Conservation (phyloP, 1,139 yeast species). For the Lodderomyces beijingensis region DNA sequence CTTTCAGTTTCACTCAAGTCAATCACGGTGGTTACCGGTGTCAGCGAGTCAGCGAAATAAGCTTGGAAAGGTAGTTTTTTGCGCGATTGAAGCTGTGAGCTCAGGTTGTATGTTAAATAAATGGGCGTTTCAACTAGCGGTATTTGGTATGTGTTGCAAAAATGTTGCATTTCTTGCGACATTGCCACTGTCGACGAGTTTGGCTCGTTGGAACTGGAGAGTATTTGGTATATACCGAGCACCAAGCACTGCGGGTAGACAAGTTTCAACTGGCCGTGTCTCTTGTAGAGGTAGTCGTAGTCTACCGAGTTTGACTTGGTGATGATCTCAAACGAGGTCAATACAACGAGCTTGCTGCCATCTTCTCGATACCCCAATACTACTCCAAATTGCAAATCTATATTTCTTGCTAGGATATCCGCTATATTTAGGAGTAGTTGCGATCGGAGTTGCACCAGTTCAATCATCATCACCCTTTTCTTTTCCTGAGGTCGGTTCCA, state of each 20-base stretch:
- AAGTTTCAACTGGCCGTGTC: constrained; percentile 25
- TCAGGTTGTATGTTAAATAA: constrained; percentile 4
- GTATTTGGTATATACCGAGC: constrained; percentile 28
- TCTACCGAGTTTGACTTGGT: constrained; percentile 15
- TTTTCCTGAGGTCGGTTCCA: no score
- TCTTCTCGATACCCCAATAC: constrained; percentile 22
- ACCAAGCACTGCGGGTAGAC: constrained; percentile 25
- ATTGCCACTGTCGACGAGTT: constrained; percentile 10
- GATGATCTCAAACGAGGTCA: constrained; percentile 22
- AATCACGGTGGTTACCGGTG: constrained; percentile 13
- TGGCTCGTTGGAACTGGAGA: constrained; percentile 1
- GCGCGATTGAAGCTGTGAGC: constrained; percentile 1
- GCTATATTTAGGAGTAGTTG: constrained; percentile 26
- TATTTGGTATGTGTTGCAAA: constrained; percentile 5
- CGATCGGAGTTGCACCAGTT: constrained; percentile 25
- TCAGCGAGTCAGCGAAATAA: constrained; percentile 5
- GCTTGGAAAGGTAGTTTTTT: constrained; percentile 6
- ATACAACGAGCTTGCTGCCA: constrained; percentile 13
- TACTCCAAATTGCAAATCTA: constrained; percentile 22
- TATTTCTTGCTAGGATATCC: constrained; percentile 18
- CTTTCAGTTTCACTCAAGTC: constrained; percentile 22
- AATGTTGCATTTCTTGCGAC: constrained; percentile 7
- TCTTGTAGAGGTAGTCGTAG: constrained; percentile 19
- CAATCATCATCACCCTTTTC: no score
- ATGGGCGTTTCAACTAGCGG: constrained; percentile 3